Conservation (phyloP, 345 rosid species). For the Arabidopsis suecica region DNA sequence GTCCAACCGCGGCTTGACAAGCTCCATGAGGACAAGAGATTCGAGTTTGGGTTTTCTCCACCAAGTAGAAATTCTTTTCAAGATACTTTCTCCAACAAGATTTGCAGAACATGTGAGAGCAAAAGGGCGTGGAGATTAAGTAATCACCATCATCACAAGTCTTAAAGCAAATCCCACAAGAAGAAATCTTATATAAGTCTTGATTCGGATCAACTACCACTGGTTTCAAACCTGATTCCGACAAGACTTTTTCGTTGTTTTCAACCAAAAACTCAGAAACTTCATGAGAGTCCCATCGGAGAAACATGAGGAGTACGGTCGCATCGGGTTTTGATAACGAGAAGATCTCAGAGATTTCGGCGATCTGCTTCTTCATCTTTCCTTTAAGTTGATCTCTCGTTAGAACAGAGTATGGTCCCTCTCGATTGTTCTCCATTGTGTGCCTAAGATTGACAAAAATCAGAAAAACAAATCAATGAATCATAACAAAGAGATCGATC, state of each 20-base stretch:
- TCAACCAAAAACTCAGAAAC: constrained; percentile 31
- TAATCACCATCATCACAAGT: not conserved
- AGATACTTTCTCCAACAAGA: constrained; percentile 32
- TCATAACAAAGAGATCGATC: not conserved
- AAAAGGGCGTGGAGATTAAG: constrained; percentile 33
- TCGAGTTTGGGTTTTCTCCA: not conserved
- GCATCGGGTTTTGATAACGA: constrained; percentile 3
- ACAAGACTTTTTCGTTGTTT: not conserved
- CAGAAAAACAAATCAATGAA: not conserved
- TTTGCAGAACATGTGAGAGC: constrained; percentile 35
- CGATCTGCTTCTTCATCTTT: constrained; percentile 24
- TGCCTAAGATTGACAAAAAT: not conserved
- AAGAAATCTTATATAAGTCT: not conserved
- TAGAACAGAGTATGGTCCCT: constrained; percentile 15
- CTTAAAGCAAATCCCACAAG: not conserved
- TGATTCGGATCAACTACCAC: not conserved
- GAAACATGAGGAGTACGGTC: constrained; percentile 13
- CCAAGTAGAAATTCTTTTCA: constrained; percentile 4
- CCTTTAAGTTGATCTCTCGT: not conserved
- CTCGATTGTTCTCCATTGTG: not conserved
- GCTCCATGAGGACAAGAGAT: constrained; percentile 28
- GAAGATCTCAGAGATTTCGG: constrained; percentile 20
- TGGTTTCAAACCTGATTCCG: constrained; percentile 23
- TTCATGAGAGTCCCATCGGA: constrained; percentile 9
- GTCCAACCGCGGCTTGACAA: constrained; percentile 36